Evolutionary conservation across 805 yeast genomes (phyloP), one percentile per base, ranked within the genome.

Genomic region (Pichia manshurica): DNA sequence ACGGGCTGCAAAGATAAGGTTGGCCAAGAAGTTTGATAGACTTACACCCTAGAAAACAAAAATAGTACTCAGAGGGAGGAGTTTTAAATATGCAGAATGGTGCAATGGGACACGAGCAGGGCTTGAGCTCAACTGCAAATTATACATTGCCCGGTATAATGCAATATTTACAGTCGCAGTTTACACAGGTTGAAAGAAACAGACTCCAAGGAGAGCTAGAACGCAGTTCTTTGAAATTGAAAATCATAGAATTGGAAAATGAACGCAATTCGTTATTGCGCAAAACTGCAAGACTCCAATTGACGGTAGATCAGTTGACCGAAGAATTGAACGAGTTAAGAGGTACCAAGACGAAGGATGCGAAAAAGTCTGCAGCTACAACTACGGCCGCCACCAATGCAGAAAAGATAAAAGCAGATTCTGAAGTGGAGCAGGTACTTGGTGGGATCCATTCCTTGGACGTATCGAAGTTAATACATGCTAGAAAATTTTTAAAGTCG

Each of bases 131-230:
- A 28, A 33, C 47, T 16, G 48, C 52, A 17, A 51, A 63, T 21
- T 67, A 67, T 39, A 76, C 82, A 3, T 65, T 78, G 15, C 83
- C 83, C 0, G 83, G 83, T 0, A 77, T 78, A 20, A 77, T 78
- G 65, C 78, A 77, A 56, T 78, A 78, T 56, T 62, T 78, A 49
- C 79, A 80, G 37, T 69, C 76, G n/a, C 82, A 78, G 52, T 78
- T 77, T 60, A 77, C 82, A 21, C 71, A 71, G 13, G 60, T 65
- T 34, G 71, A 67, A 44, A 57, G 61, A 33, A 66, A 66, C 59
- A 70, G 77, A 54, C 75, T 78, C 63, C 65, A 74, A 63, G 70
- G 73, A 48, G 79, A 74, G 56, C 62, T 78, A 54, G 82, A 78
- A 56, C 74, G 72, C 50, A 69, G 77, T 4, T 60, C 68, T 40